Evolutionary conservation across 2,329 filamentous ascomycete species (phyloP), one percentile per base, ranked within the genome.

Genomic region (Colletotrichum orchidophilum): DNA sequence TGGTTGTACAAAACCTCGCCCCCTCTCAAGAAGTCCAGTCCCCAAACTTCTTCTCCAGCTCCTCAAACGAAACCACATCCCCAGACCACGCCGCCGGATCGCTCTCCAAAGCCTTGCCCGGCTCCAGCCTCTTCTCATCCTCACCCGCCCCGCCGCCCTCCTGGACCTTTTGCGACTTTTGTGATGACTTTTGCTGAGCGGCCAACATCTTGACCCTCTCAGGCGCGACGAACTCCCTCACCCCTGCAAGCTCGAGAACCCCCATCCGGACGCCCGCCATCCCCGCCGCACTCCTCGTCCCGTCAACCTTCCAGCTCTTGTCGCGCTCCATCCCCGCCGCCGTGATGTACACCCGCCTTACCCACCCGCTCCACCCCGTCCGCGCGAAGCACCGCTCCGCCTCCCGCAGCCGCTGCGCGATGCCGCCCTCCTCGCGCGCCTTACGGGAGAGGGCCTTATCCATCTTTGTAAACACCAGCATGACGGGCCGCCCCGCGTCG

Each of bases 391-490:
- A 50, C 35, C 71, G 35, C 63, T 66, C 73, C 59, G 65, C 61
- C 54, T 71, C 63, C 31, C 57, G 53, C 24, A 73, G 42, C 66
- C 67, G 46, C 60, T 49, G 39, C 35, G 50, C 73, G 73, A 76
- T 18, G 77, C n/a, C 63, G 74, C 74, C 54, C n/a, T 67, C 71
- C 76, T 64, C 63, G 24, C 72, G 67, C 66, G 66, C 74, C 12
- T 75, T 31, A 18, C 39, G 33, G 76, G 78, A 53, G 75, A 77
- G 73, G 55, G 81, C 67, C 76, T 89, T 89, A 75, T 90, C 88
- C 15, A 85, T 86, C 78, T 90, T 90, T 12, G 88, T 90, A 59
- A 91, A 76, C 5, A 90, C 83, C 1, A 90, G 83, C 7, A 84
- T 75, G 1, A 86, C 87, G 62, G 81, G 80, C 33, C 85, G 81